Evolutionary conservation across 2,329 filamentous ascomycete genomes (phyloP).

Genomic region (Eurotiales sp.): DNA sequence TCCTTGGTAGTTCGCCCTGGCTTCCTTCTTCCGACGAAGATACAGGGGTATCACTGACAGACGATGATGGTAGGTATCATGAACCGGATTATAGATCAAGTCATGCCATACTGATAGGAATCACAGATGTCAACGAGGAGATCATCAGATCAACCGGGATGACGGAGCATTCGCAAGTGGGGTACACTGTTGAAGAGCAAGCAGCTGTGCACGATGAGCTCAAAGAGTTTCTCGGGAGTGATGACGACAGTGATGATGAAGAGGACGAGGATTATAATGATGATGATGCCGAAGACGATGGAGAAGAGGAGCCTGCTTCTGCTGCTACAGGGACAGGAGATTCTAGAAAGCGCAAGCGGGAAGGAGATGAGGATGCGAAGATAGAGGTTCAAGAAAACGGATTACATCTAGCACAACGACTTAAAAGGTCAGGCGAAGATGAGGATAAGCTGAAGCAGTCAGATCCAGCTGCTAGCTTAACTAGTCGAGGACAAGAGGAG

Average conservation of each 20-base stretch:
- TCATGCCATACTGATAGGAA: constrained; percentile 28
- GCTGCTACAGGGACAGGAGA: neutral
- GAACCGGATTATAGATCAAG: neutral
- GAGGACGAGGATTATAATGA: constrained; percentile 35
- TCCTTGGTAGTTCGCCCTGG: constrained; percentile 32
- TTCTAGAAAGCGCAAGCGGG: constrained; percentile 33
- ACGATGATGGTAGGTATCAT: constrained; percentile 35
- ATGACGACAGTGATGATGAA: constrained; percentile 49
- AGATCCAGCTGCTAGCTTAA: constrained; percentile 21
- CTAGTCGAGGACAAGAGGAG: constrained; percentile 23
- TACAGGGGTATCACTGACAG: constrained; percentile 45
- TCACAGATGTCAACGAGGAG: constrained; percentile 41
- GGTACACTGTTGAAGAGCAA: constrained; percentile 62
- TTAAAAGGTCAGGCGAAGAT: constrained; percentile 37
- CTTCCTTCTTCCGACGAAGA: constrained; percentile 46
- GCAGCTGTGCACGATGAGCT: constrained; percentile 67
- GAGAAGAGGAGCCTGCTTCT: neutral
- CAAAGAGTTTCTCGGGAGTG: constrained; percentile 62
- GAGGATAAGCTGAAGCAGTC: neutral
- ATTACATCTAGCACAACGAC: constrained; percentile 36
- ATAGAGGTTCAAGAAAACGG: constrained; percentile 33
- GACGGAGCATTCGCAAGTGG: constrained; percentile 48
- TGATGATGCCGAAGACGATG: constrained; percentile 1
- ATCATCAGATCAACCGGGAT: constrained; percentile 51
- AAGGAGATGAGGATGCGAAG: constrained; percentile 17